These are phyloP conservation scores for Hirsutella minnesotensis DNA, from an alignment of 2,329 filamentous ascomycete species.

Conservation along the genomic window DNA sequence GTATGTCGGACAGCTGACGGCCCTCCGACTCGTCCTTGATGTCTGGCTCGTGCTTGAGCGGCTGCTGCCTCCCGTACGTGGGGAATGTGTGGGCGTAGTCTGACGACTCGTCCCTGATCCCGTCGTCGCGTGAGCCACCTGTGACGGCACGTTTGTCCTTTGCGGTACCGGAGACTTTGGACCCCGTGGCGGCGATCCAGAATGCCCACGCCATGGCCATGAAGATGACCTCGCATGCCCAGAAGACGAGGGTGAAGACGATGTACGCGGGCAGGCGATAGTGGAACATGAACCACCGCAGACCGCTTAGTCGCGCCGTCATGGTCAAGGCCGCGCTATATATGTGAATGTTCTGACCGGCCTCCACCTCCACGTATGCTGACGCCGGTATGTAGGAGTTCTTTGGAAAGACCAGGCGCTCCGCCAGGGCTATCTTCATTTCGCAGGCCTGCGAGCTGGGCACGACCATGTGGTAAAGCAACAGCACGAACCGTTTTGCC, in stretches of 20 bases:
- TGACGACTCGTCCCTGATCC: conserved; percentile 19
- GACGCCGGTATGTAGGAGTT: conserved; percentile 28
- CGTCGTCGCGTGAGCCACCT: conserved; percentile 11
- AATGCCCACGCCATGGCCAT: conserved; percentile 53
- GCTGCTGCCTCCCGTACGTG: conserved; percentile 26
- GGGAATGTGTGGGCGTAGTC: conserved; percentile 33
- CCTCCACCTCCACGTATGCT: conserved; percentile 54
- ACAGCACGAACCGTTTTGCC: conserved; percentile 46
- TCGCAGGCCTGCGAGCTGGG: conserved; percentile 50
- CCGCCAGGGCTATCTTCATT: conserved; percentile 60
- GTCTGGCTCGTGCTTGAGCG: conserved; percentile 27
- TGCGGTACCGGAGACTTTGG: conserved; percentile 4
- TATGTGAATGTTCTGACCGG: conserved; percentile 59
- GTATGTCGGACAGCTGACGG: conserved; percentile 20
- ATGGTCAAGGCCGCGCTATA: conserved; percentile 60
- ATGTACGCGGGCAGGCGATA: conserved; percentile 61
- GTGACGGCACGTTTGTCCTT: conserved; percentile 4
- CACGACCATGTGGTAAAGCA: conserved; percentile 60
- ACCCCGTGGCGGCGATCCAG: conserved; percentile 26
- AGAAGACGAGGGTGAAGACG: conserved; percentile 61
- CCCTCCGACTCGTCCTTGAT: conserved; percentile 22
- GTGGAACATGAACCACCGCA: conserved; percentile 80
- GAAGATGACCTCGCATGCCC: conserved; percentile 60
- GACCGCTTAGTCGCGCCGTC: conserved; percentile 61
- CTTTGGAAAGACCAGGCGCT: conserved; percentile 51